A percentile compares a stretch with the other conserved stretches of the same genome.
phyloP scores from a whole-genome alignment of 768 basidiomycete genomes.

The Dentipellis fragilis region DNA sequence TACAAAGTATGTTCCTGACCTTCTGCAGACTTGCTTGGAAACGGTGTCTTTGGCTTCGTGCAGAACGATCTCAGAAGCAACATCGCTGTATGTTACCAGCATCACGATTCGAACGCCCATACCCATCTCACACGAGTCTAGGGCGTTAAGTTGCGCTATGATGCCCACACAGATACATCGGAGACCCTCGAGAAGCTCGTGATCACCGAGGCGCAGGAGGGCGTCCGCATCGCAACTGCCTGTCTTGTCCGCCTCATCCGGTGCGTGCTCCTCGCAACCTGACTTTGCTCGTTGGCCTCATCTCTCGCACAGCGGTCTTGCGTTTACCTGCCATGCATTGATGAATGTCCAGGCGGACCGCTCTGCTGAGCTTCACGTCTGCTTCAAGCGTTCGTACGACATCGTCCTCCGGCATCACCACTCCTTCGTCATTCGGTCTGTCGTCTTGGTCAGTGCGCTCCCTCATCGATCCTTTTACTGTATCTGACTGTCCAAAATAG shows the following conservation, averaged over 20 bases:
- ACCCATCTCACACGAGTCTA: constrained; percentile 17
- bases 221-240: constrained; percentile 39
- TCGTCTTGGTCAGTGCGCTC: constrained; percentile 49
- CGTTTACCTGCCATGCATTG: constrained; percentile 59
- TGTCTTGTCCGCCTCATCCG: constrained; percentile 59
- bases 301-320: constrained; percentile 40
- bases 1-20: neutral
- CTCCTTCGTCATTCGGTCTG: constrained; percentile 53
- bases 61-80: constrained; percentile 63
- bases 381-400: constrained; percentile 67
- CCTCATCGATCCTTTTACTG: neutral
- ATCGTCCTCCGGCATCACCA: constrained; percentile 57
- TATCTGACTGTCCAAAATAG: constrained; percentile 14
- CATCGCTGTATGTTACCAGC: constrained; percentile 36
- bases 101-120: neutral
- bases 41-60: constrained; percentile 63
- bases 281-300: constrained; percentile 1
- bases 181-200: constrained; percentile 55
- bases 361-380: constrained; percentile 44
- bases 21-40: constrained; percentile 51
- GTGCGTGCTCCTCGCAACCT: constrained; percentile 26
- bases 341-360: constrained; percentile 52
- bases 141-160: constrained; percentile 57
- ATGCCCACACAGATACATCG: constrained; percentile 31
- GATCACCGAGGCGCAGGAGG: constrained; percentile 33